A percentile compares a stretch with the other conserved stretches of the same genome.
These are phyloP conservation scores for Kwoniella shivajii DNA, from an alignment of 1,284 basidiomycete genomes.

Conservation along the genomic window DNA sequence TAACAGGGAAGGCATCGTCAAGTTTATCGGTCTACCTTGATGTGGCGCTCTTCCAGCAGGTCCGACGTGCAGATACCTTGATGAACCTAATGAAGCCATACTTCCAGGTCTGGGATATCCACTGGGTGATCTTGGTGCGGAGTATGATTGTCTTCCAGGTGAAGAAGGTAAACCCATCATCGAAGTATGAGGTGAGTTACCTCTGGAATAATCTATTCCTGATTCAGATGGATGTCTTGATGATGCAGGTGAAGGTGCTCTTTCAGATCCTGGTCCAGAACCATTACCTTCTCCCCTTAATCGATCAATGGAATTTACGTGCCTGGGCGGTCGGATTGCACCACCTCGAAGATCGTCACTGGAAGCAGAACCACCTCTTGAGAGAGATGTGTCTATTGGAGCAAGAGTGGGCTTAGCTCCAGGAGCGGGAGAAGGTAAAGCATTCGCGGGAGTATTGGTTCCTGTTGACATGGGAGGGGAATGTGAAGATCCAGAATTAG, in stretches of 20 bases:
- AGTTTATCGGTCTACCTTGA: slow-evolving; percentile 36
- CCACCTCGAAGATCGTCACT: slow-evolving; percentile 18
- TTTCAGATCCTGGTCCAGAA: slow-evolving; percentile 9
- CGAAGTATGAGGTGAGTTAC: slow-evolving; percentile 31
- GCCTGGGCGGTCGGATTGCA: slow-evolving; percentile 1
- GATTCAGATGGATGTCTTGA: slow-evolving; percentile 20
- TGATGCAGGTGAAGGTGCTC: slow-evolving; percentile 33
- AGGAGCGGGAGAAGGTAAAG: background rate
- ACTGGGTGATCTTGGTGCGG: slow-evolving; percentile 5
- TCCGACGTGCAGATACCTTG: slow-evolving; percentile 31
- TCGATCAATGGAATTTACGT: slow-evolving; percentile 31
- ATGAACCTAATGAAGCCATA: slow-evolving; percentile 36
- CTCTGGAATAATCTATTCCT: slow-evolving; percentile 20
- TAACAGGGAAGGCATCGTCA: slow-evolving; percentile 40
- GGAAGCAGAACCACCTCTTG: slow-evolving; percentile 17
- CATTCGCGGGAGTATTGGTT: slow-evolving; percentile 24
- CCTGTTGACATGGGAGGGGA: slow-evolving; percentile 35
- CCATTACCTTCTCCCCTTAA: slow-evolving; percentile 20
- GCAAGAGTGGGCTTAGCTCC: slow-evolving; percentile 23
- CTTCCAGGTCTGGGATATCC: slow-evolving; percentile 23
- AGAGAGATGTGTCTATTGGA: slow-evolving; percentile 27
- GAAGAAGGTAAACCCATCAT: slow-evolving; percentile 20
- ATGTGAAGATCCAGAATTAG: slow-evolving; percentile 17
- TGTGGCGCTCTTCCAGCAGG: slow-evolving; percentile 39
- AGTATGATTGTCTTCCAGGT: background rate